These are phyloP conservation scores for Aspergillus phoenicis DNA, from an alignment of 2,329 filamentous ascomycete species.

Conservation along the genomic window DNA sequence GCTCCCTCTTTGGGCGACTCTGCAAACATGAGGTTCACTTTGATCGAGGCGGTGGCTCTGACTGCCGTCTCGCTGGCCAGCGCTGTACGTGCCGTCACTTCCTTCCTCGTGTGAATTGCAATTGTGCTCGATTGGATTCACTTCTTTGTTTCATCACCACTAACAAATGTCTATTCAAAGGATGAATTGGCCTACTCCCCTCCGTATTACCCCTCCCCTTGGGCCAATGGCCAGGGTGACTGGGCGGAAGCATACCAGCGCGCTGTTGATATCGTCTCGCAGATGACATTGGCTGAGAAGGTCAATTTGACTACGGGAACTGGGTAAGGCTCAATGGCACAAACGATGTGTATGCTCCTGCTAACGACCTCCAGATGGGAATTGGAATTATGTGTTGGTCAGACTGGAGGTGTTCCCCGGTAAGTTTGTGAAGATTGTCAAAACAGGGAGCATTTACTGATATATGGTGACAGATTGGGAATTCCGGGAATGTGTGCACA, in stretches of 20 bases:
- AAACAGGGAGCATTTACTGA: background rate
- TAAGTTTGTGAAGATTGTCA: conserved; percentile 1
- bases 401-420: conserved; percentile 56
- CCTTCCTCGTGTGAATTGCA: background rate
- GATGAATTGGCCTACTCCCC: conserved; percentile 51
- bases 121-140: no score
- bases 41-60: conserved; percentile 36
- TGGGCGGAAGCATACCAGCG: conserved; percentile 77
- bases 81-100: conserved; percentile 30
- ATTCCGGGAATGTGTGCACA: conserved; percentile 78
- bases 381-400: conserved; percentile 75
- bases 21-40: conserved; percentile 39
- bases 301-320: conserved; percentile 93
- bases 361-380: conserved; percentile 56
- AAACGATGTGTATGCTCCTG: background rate
- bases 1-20: conserved; percentile 4
- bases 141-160: background rate
- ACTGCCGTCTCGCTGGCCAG: conserved; percentile 35
- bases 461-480: conserved; percentile 47
- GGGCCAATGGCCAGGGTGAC: conserved; percentile 72
- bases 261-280: conserved; percentile 77
- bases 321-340: conserved; percentile 60
- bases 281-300: conserved; percentile 83
- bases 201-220: conserved; percentile 83
- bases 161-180: conserved; percentile 11